Percentiles rank a stretch among this genome's conserved stretches.
phyloP scores from a whole-genome alignment of 2,329 filamentous ascomycete genomes.

The Venturia carpophila region DNA sequence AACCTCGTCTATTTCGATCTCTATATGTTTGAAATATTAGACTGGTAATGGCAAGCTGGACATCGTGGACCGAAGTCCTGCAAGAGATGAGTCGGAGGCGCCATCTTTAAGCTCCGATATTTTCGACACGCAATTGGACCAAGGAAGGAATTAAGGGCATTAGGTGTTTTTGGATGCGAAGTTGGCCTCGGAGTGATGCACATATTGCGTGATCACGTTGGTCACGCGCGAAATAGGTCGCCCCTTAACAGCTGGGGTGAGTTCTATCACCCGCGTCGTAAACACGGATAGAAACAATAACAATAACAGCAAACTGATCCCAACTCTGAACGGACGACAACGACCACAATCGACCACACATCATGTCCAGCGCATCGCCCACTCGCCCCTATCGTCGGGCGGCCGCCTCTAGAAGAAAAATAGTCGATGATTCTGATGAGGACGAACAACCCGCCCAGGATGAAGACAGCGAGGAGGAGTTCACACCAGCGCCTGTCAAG shows the following conservation, averaged over 20 bases:
- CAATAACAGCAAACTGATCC: not conserved
- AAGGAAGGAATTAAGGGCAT: too few relatives aligned
- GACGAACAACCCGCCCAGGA: slow-evolving; percentile 55
- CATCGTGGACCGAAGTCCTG: too few relatives aligned
- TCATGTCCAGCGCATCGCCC: slow-evolving; percentile 35
- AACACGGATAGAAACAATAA: slow-evolving; percentile 4
- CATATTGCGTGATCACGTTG: not conserved
- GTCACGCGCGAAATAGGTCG: not conserved
- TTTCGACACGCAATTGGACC: too few relatives aligned
- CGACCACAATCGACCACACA: not conserved
- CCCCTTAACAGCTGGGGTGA: too few relatives aligned
- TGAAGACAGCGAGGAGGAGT: slow-evolving; percentile 63
- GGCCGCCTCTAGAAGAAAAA: slow-evolving; percentile 59
- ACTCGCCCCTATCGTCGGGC: slow-evolving; percentile 53
- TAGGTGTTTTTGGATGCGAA: not conserved
- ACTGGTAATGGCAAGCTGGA: too few relatives aligned
- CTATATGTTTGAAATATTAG: too few relatives aligned
- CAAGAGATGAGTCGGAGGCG: too few relatives aligned
- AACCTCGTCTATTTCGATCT: too few relatives aligned
- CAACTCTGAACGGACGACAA: not conserved
- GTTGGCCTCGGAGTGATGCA: not conserved
- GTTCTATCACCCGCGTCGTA: not conserved
- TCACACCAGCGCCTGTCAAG: slow-evolving; percentile 62
- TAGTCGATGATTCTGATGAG: slow-evolving; percentile 68
- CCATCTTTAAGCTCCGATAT: too few relatives aligned